phyloP scores from a whole-genome alignment of 345 rosid genomes.

The Gossypium bickii region DNA sequence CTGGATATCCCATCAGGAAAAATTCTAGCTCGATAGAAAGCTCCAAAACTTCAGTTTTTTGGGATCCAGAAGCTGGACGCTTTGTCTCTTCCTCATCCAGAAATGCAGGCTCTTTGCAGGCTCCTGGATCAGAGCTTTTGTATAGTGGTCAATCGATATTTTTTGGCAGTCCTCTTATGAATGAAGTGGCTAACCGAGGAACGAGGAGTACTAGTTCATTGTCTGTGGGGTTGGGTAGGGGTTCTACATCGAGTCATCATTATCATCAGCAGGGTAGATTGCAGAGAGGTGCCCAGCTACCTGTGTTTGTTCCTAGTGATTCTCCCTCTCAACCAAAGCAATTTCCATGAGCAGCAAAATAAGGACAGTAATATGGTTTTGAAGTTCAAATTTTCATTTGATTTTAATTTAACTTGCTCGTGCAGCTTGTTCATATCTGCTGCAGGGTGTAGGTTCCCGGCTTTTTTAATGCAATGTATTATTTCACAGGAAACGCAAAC shows the following conservation, averaged over 20 bases:
- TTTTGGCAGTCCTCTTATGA: conserved; percentile 59
- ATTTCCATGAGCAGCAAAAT: conserved; percentile 27
- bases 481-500: background rate
- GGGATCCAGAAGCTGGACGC: conserved; percentile 91
- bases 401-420: background rate
- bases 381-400: conserved; percentile 11
- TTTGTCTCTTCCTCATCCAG: conserved; percentile 54
- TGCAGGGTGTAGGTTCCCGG: background rate
- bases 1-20: conserved; percentile 35
- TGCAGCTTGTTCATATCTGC: conserved; percentile 19
- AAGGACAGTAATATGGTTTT: conserved; percentile 13
- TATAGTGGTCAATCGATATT: conserved; percentile 58
- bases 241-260: conserved; percentile 37
- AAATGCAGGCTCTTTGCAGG: conserved; percentile 31
- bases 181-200: conserved; percentile 40
- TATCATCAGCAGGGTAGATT: conserved; percentile 60
- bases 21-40: conserved; percentile 33
- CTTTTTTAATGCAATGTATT: background rate
- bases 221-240: conserved; percentile 35
- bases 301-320: conserved; percentile 80
- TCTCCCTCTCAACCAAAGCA: conserved; percentile 54
- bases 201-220: conserved; percentile 29
- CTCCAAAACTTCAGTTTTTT: conserved; percentile 53
- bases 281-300: conserved; percentile 76
- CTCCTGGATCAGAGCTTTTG: conserved; percentile 48